Evolutionary conservation across 176 grass and related monocot genomes (phyloP).

Genomic region (Oryza nivara): DNA sequence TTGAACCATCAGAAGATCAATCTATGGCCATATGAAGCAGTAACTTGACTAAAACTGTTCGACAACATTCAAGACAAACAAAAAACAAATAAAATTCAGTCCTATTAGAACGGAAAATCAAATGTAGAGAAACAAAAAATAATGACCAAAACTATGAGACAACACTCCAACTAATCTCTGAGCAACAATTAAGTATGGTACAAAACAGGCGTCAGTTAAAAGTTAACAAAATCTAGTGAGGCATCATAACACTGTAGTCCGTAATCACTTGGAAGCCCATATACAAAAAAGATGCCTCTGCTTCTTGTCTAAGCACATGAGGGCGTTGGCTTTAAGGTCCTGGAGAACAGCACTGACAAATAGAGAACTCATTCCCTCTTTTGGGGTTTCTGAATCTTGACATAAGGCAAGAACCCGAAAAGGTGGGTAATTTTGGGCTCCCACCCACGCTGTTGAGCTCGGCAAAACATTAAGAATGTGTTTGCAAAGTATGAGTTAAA

Average conservation of each 20-base stretch:
- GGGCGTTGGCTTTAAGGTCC: slow-evolving; percentile 40
- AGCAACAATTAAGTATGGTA: slow-evolving; percentile 58
- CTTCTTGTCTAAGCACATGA: slow-evolving; percentile 26
- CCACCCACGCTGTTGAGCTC: slow-evolving; percentile 80
- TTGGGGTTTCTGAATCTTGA: slow-evolving; percentile 75
- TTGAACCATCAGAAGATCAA: slow-evolving; percentile 5
- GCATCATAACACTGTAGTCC: slow-evolving; percentile 57
- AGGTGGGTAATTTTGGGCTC: slow-evolving; percentile 55
- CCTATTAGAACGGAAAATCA: slow-evolving; percentile 32
- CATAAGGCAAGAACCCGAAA: slow-evolving; percentile 72
- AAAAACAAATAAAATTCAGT: slow-evolving; percentile 23
- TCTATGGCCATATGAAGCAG: slow-evolving; percentile 29
- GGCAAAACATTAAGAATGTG: slow-evolving; percentile 90
- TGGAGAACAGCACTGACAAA: slow-evolving; percentile 26
- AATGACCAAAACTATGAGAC: slow-evolving; percentile 25
- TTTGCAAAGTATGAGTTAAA: slow-evolving; percentile 88
- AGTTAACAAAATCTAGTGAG: slow-evolving; percentile 60
- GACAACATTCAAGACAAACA: slow-evolving; percentile 35
- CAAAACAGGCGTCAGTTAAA: slow-evolving; percentile 70
- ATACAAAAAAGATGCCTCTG: slow-evolving; percentile 50
- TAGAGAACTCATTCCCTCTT: slow-evolving; percentile 64
- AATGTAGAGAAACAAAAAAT: slow-evolving; percentile 33
- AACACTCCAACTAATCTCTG: slow-evolving; percentile 51
- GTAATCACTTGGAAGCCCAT: slow-evolving; percentile 61
- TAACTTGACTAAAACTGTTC: slow-evolving; percentile 40